Percentiles rank a stretch among this genome's conserved stretches.
Conservation (phyloP, 768 basidiomycete species). For the Russula emetica region DNA sequence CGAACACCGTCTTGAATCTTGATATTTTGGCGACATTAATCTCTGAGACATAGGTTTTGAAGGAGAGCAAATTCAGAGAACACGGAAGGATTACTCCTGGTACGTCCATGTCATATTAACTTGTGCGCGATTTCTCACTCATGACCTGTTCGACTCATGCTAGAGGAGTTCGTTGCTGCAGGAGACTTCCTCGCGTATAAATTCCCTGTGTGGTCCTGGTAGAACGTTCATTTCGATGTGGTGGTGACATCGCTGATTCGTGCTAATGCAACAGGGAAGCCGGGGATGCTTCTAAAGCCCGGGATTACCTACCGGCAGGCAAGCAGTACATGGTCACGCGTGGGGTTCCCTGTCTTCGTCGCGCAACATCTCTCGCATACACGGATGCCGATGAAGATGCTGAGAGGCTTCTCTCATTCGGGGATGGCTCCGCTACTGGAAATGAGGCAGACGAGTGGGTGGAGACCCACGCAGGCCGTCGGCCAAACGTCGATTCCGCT, state of each 20-base stretch:
- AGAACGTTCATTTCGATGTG: slow-evolving; percentile 33
- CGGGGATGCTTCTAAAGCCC: slow-evolving; percentile 77
- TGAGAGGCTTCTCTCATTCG: slow-evolving; percentile 85
- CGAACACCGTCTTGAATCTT: slow-evolving; percentile 34
- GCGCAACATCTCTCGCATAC: slow-evolving; percentile 88
- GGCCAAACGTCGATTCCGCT: slow-evolving; percentile 46
- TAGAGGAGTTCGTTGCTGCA: slow-evolving; percentile 97
- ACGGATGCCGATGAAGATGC: slow-evolving; percentile 96
- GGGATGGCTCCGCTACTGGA: slow-evolving; percentile 51
- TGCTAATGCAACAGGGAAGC: slow-evolving; percentile 65
- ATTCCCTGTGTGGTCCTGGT: slow-evolving; percentile 98
- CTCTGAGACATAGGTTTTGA: slow-evolving; percentile 64
- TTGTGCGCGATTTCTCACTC: slow-evolving; percentile 28
- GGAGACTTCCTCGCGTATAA: slow-evolving; percentile 98
- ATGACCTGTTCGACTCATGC: slow-evolving; percentile 4
- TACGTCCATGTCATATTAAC: slow-evolving; percentile 35
- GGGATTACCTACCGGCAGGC: slow-evolving; percentile 91
- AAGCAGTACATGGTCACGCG: slow-evolving; percentile 96
- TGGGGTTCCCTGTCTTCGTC: slow-evolving; percentile 93
- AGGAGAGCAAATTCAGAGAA: slow-evolving; percentile 98
- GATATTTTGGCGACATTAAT: slow-evolving; percentile 35
- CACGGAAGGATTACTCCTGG: slow-evolving; percentile 95
- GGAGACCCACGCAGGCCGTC: slow-evolving; percentile 89
- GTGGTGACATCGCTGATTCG: slow-evolving; percentile 7
- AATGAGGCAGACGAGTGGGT: slow-evolving; percentile 90